Percentiles rank a stretch among this genome's conserved stretches.
phyloP scores from a whole-genome alignment of 345 rosid species.

The Aquilaria sinensis region DNA sequence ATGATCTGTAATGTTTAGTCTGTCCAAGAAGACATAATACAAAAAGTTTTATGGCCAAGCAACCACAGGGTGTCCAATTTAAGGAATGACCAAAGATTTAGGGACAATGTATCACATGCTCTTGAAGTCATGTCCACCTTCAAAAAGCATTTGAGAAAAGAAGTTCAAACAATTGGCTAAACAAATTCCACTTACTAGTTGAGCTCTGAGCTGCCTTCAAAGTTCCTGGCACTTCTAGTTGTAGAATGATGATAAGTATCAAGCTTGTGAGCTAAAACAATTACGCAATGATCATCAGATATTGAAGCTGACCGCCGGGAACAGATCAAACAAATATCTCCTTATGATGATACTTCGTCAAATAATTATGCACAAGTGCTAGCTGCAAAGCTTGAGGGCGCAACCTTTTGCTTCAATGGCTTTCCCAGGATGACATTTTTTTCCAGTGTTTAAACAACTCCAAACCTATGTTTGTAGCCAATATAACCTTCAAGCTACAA shows the following conservation, averaged over 20 bases:
- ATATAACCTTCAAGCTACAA: conserved; percentile 7
- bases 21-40: no score
- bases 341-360: no score
- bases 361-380: neutral
- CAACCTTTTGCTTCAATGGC: conserved; percentile 1
- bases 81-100: neutral
- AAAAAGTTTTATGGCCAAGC: no score
- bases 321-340: no score
- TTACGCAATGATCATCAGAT: neutral
- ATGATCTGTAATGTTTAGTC: neutral
- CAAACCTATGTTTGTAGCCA: conserved; percentile 14
- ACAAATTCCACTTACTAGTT: neutral
- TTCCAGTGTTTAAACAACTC: conserved; percentile 10
- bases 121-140: neutral
- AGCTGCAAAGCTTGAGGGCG: conserved; percentile 1
- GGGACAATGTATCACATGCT: neutral
- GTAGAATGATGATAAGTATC: neutral
- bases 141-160: conserved; percentile 4
- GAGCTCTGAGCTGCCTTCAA: neutral
- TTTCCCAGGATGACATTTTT: conserved; percentile 8
- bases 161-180: neutral
- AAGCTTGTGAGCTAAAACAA: conserved; percentile 6
- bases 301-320: neutral
- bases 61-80: no score
- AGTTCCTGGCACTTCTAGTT: conserved; percentile 2